These are phyloP conservation scores for Sergeia podlipaevii DNA, from an alignment of 208 protist genomes.

Conservation along the genomic window DNA sequence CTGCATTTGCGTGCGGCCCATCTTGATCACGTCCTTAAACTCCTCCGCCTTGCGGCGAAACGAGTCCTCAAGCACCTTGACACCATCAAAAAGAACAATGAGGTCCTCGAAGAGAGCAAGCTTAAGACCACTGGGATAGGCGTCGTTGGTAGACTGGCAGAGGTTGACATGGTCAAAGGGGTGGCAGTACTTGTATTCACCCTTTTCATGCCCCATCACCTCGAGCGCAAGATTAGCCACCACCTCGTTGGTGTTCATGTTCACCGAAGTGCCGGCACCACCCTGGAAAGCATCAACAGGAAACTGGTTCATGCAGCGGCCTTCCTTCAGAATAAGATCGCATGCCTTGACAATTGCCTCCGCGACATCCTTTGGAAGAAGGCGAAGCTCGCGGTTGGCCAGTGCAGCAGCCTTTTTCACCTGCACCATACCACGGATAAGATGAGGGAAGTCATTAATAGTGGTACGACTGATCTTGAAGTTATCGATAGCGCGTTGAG, in stretches of 20 bases:
- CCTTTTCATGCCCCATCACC: conserved; percentile 68
- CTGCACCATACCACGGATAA: conserved; percentile 18
- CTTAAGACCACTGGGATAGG: conserved; percentile 26
- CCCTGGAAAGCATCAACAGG: conserved; percentile 52
- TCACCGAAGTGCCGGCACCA: conserved; percentile 90
- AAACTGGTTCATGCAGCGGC: conserved; percentile 16
- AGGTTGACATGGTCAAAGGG: conserved; percentile 94
- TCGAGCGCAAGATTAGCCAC: conserved; percentile 82
- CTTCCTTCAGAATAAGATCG: conserved; percentile 13
- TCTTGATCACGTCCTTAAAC: conserved; percentile 87
- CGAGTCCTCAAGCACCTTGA: conserved; percentile 3
- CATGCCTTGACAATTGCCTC: conserved; percentile 19
- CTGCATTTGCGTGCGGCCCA: conserved; percentile 91
- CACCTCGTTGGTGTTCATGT: conserved; percentile 96
- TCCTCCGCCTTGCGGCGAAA: conserved; percentile 53
- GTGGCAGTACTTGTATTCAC: conserved; percentile 78
- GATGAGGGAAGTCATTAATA: conserved; percentile 19
- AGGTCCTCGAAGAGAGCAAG: conserved; percentile 15
- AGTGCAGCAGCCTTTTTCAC: conserved; percentile 17
- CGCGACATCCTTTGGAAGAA: conserved; percentile 13
- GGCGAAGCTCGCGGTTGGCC: conserved; percentile 15
- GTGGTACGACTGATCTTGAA: conserved; percentile 15
- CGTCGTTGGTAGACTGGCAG: conserved; percentile 82
- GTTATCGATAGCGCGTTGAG: conserved; percentile 16
- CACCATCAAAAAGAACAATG: conserved; percentile 7